These are phyloP conservation scores for Sugiyamaella sp. DNA, from an alignment of 1,139 yeast genomes.

Conservation along the genomic window DNA sequence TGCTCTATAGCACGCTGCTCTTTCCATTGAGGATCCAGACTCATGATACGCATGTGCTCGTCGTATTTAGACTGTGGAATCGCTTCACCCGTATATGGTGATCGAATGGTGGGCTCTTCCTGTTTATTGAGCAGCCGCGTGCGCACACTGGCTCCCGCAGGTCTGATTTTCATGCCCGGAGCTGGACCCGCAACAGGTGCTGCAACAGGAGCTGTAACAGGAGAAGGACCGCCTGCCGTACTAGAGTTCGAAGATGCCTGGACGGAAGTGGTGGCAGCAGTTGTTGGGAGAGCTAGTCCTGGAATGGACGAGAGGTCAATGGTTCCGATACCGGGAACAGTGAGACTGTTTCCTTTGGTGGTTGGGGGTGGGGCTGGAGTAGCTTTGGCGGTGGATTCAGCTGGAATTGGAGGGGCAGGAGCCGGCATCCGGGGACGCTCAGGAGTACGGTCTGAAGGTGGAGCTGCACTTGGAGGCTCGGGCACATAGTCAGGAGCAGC, in stretches of 20 bases:
- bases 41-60: slow-evolving; percentile 68
- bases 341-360: not conserved
- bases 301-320: slow-evolving; percentile 11
- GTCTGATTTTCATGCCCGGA: slow-evolving; percentile 55
- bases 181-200: slow-evolving; percentile 48
- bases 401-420: too few relatives aligned
- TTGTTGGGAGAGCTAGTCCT: slow-evolving; percentile 3
- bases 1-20: slow-evolving; percentile 67
- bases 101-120: slow-evolving; percentile 53
- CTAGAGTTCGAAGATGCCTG: too few relatives aligned
- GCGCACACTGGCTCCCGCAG: slow-evolving; percentile 70
- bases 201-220: slow-evolving; percentile 21
- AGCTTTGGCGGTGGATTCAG: not conserved
- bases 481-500: slow-evolving; percentile 45
- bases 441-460: not conserved
- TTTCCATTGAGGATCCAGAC: slow-evolving; percentile 78
- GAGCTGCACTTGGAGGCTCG: slow-evolving; percentile 18
- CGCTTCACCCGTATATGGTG: slow-evolving; percentile 73
- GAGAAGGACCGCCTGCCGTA: slow-evolving; percentile 18
- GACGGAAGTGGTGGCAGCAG: too few relatives aligned
- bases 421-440: too few relatives aligned
- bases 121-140: slow-evolving; percentile 38
- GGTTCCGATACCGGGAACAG: slow-evolving; percentile 10
- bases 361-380: not conserved
- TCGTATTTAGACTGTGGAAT: slow-evolving; percentile 76